A percentile compares a stretch with the other conserved stretches of the same genome.
These are phyloP conservation scores for Boletus pseudopeckii DNA, from an alignment of 768 basidiomycete species.

Conservation along the genomic window DNA sequence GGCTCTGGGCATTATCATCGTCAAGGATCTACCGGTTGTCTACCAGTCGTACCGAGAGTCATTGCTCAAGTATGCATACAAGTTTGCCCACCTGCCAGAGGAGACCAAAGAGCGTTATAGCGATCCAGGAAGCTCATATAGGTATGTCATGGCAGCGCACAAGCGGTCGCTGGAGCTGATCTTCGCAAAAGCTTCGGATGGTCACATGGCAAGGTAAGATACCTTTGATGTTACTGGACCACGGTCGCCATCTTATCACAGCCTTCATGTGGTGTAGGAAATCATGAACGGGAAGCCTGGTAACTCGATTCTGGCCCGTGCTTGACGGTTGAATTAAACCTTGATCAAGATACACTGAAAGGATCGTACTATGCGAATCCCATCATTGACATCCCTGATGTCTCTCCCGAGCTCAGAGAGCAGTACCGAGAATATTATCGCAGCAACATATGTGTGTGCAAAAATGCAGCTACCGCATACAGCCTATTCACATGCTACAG, in stretches of 20 bases:
- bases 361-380: slow-evolving; percentile 93
- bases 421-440: slow-evolving; percentile 84
- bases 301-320: slow-evolving; percentile 18
- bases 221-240: background rate
- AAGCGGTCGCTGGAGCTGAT: background rate
- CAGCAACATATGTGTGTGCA: slow-evolving; percentile 73
- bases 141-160: slow-evolving; percentile 42
- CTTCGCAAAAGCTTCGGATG: slow-evolving; percentile 74
- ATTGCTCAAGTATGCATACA: slow-evolving; percentile 70
- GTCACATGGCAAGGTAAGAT: slow-evolving; percentile 85
- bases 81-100: slow-evolving; percentile 72
- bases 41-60: slow-evolving; percentile 65
- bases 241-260: background rate
- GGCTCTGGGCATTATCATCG: slow-evolving; percentile 76
- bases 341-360: slow-evolving; percentile 69
- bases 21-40: slow-evolving; percentile 71
- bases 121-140: slow-evolving; percentile 70
- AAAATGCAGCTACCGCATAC: background rate
- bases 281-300: slow-evolving; percentile 94
- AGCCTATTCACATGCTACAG: slow-evolving; percentile 33
- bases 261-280: slow-evolving; percentile 47
- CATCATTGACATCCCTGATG: slow-evolving; percentile 60
- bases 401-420: slow-evolving; percentile 49
- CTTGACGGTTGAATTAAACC: background rate
- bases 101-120: slow-evolving; percentile 67